Evolutionary conservation across 2,329 filamentous ascomycete species (phyloP), one percentile per base, ranked within the genome.

Genomic region (Pseudomassariella vexata): DNA sequence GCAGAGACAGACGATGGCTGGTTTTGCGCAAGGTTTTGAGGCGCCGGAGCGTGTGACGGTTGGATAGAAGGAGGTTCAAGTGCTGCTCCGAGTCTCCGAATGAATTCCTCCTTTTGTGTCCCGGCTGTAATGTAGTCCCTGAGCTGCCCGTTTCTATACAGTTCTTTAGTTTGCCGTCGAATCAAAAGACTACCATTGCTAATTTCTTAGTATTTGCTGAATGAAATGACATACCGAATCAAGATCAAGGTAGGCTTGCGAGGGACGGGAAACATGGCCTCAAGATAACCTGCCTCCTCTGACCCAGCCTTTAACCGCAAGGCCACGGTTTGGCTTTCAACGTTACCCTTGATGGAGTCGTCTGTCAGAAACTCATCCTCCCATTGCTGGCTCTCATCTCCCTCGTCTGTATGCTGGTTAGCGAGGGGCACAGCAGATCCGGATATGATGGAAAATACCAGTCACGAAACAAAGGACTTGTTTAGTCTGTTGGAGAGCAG

Each of bases 381-480:
- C 86, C 86, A 94, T 40, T 55, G 62, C 32, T 65, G 61, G 54
- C 85, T 90, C 50, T 84, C 79, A 18, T 77, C 68, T 24, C 71
- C 69, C 31, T 76, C 75, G 55, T 94, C 85, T 88, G 48, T 17
- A 39, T n/a, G 36, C 16, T 30, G 29, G 28, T 44, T 39, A 39
- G 33, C 28, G 14, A 32, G 28, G 5, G 15, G 9, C n/a, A n/a
- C n/a, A n/a, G n/a, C n/a, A n/a, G n/a, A n/a, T n/a, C n/a, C n/a
- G n/a, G n/a, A n/a, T n/a, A n/a, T n/a, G n/a, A n/a, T n/a, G n/a
- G n/a, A n/a, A n/a, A n/a, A n/a, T 57, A 87, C 85, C 82, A 50
- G 79, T 76, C 19, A 95, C 81, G 57, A 95, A 94, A 61, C 87
- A 94, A 19, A 85, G 73, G 1, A 95, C 84, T 12, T 83, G 70